Evolutionary conservation across 2,329 filamentous ascomycete species (phyloP).

Genomic region (Coleophoma cylindrospora): DNA sequence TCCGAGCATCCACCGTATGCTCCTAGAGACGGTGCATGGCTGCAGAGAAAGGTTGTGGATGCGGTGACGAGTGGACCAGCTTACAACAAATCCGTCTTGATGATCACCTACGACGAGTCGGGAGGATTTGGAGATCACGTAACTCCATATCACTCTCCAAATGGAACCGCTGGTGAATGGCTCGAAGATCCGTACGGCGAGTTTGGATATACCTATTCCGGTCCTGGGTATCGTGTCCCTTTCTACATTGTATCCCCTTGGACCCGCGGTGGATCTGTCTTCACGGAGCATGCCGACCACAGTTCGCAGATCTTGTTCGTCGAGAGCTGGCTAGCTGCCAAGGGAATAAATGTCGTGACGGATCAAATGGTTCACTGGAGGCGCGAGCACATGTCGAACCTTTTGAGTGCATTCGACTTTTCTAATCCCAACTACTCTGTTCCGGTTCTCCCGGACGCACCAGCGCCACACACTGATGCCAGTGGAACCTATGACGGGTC

Average conservation of each 20-base stretch:
- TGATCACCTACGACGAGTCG: constrained; percentile 46
- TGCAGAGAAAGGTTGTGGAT: constrained; percentile 46
- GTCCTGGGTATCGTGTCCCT: constrained; percentile 43
- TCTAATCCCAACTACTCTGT: constrained; percentile 40
- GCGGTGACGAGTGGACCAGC: constrained; percentile 43
- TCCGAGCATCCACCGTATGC: constrained; percentile 49
- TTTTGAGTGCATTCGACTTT: constrained; percentile 42
- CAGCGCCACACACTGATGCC: constrained; percentile 34
- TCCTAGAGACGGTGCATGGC: constrained; percentile 48
- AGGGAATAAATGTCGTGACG: constrained; percentile 33
- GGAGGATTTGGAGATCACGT: constrained; percentile 53
- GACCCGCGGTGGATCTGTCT: constrained; percentile 46
- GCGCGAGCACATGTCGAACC: constrained; percentile 39
- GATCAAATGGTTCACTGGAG: constrained; percentile 40
- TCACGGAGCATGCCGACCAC: constrained; percentile 48
- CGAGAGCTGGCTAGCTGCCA: constrained; percentile 42
- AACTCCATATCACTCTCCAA: constrained; percentile 43
- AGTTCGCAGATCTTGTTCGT: constrained; percentile 49
- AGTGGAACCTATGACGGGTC: constrained; percentile 40
- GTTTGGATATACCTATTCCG: constrained; percentile 35
- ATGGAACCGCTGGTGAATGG: constrained; percentile 46
- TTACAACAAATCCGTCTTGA: constrained; percentile 41
- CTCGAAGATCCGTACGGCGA: constrained; percentile 37
- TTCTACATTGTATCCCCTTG: constrained; percentile 51
- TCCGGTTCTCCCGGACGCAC: constrained; percentile 38